Conservation (phyloP, 2,329 filamentous ascomycete genomes). For the Colletotrichum musae region DNA sequence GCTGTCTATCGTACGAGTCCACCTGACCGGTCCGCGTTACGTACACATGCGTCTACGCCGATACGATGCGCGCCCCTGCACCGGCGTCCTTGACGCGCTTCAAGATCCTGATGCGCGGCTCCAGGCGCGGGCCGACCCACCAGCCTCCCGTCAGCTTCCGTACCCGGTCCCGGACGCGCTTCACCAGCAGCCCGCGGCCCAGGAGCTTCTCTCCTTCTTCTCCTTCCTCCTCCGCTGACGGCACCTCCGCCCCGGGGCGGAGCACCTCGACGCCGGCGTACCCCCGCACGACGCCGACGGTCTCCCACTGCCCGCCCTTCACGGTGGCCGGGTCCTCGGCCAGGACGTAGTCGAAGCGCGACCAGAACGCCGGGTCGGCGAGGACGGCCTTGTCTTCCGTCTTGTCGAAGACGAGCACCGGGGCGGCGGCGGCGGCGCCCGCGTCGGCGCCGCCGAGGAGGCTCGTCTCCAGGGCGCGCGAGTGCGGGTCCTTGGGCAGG, state of each 20-base stretch:
- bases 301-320: slow-evolving; percentile 68
- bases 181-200: slow-evolving; percentile 61
- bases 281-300: slow-evolving; percentile 69
- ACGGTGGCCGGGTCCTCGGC: slow-evolving; percentile 65
- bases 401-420: slow-evolving; percentile 69
- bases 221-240: slow-evolving; percentile 38
- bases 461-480: slow-evolving; percentile 40
- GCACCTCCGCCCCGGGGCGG: slow-evolving; percentile 57
- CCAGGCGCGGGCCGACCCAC: slow-evolving; percentile 76
- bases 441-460: slow-evolving; percentile 31
- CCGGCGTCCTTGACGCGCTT: slow-evolving; percentile 48
- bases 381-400: slow-evolving; percentile 68
- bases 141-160: slow-evolving; percentile 69
- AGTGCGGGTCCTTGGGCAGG: slow-evolving; percentile 51
- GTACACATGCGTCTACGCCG: background rate
- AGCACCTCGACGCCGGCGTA: slow-evolving; percentile 73
- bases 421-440: slow-evolving; percentile 41
- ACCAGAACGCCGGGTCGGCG: slow-evolving; percentile 69
- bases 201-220: slow-evolving; percentile 51
- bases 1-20: too few species aligned
- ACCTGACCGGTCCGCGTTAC: too few species aligned
- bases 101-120: slow-evolving; percentile 67
- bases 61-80: slow-evolving; percentile 30
- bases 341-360: slow-evolving; percentile 74
- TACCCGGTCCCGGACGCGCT: slow-evolving; percentile 56